Conservation (phyloP, 2,329 filamentous ascomycete species). For the Trichothecium roseum region DNA sequence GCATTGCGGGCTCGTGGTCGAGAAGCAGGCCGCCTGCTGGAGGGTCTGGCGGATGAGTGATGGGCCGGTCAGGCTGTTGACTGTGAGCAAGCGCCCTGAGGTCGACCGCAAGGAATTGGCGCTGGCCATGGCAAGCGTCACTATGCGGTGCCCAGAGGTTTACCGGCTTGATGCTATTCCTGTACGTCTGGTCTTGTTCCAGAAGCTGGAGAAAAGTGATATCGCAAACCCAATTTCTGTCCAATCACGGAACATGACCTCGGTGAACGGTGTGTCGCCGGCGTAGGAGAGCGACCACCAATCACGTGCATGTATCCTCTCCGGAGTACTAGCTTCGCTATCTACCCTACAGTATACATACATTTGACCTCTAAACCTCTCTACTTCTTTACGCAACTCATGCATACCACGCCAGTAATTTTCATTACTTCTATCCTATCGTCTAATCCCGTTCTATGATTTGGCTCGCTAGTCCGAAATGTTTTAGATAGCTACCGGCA, state of each 20-base stretch:
- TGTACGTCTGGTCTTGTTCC: slow-evolving; percentile 3
- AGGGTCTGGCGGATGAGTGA: slow-evolving; percentile 3
- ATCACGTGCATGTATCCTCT: too few species aligned
- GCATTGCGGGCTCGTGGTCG: slow-evolving; percentile 42
- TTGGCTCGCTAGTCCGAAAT: too few species aligned
- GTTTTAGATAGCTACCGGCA: too few species aligned
- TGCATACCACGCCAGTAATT: too few species aligned
- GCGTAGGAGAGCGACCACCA: too few species aligned
- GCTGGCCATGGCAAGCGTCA: slow-evolving; percentile 16
- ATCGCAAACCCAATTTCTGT: not conserved
- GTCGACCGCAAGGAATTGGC: slow-evolving; percentile 16
- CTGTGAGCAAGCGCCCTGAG: slow-evolving; percentile 11
- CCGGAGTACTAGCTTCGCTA: too few species aligned
- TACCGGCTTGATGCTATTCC: not conserved
- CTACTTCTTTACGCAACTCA: too few species aligned
- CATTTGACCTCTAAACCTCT: too few species aligned
- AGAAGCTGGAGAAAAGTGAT: not conserved
- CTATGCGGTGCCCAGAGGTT: not conserved
- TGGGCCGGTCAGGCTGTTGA: not conserved
- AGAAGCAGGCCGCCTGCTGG: slow-evolving; percentile 28
- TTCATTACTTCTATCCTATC: too few species aligned
- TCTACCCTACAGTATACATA: too few species aligned
- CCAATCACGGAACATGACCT: slow-evolving; percentile 1
- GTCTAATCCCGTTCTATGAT: too few species aligned
- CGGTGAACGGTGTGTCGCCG: too few species aligned